phyloP scores from a whole-genome alignment of 2,329 filamentous ascomycete genomes.

The Fusarium lyarnte region DNA sequence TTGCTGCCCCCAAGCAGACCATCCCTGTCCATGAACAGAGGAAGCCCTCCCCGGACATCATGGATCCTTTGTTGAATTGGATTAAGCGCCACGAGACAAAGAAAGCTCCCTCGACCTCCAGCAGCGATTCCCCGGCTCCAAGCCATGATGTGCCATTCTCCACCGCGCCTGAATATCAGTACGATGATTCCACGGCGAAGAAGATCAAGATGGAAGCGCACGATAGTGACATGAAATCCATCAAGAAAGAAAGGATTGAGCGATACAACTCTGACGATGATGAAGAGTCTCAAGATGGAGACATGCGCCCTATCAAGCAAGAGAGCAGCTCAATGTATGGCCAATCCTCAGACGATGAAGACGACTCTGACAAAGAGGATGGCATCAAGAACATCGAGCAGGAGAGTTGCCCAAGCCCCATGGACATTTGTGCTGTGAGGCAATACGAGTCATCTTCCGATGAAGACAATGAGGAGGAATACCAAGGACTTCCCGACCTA shows the following conservation, averaged over 20 bases:
- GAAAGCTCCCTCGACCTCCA: not conserved
- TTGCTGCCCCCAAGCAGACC: not conserved
- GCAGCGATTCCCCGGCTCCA: not conserved
- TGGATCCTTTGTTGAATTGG: not conserved
- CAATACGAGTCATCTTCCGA: not conserved
- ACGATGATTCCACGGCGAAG: not conserved
- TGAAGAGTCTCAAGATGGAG: not conserved
- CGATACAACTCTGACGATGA: not conserved
- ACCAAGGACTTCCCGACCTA: not conserved
- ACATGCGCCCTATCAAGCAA: not conserved
- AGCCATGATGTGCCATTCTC: not conserved
- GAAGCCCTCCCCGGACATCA: not conserved
- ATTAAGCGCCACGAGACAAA: not conserved
- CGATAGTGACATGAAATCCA: not conserved
- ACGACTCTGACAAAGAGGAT: not conserved
- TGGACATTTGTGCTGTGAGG: not conserved
- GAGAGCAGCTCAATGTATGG: not conserved
- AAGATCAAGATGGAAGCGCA: constrained; percentile 12
- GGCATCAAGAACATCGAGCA: not conserved
- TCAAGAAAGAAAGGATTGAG: constrained; percentile 3
- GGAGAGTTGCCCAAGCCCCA: not conserved
- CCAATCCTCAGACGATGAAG: not conserved
- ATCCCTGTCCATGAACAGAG: not conserved
- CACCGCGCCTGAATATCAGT: constrained; percentile 1
- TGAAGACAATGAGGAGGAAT: not conserved